These are phyloP conservation scores for Trichosporon inkin DNA, from an alignment of 1,284 basidiomycete genomes.

Conservation along the genomic window DNA sequence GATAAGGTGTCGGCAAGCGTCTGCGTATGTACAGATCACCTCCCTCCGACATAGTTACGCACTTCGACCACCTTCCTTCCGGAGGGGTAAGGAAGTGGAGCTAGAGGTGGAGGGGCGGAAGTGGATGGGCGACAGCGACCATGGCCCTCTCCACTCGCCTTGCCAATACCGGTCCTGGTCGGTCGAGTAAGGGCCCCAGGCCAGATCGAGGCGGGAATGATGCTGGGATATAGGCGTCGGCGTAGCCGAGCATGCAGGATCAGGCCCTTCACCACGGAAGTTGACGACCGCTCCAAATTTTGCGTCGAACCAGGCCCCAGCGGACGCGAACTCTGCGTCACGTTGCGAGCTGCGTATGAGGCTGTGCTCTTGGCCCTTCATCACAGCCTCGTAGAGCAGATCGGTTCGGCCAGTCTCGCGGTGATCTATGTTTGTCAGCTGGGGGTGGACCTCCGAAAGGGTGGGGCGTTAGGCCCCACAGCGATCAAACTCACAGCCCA, in stretches of 20 bases:
- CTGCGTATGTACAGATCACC: neutral
- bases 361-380: neutral
- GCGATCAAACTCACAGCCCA: constrained; percentile 8
- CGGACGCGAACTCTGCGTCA: neutral
- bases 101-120: neutral
- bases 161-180: constrained; percentile 4
- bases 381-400: neutral
- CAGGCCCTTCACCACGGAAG: neutral
- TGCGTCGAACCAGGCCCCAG: neutral
- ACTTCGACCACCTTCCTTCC: neutral
- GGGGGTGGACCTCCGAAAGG: neutral
- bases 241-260: neutral
- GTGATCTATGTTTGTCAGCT: constrained; percentile 9
- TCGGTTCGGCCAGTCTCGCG: constrained; percentile 6
- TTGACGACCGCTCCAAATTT: constrained; percentile 6
- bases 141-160: neutral
- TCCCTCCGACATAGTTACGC: neutral
- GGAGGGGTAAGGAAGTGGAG: neutral
- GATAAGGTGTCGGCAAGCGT: neutral
- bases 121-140: constrained; percentile 1
- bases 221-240: neutral
- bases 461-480: neutral
- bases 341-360: neutral
- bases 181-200: neutral
- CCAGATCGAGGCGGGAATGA: constrained; percentile 2